Conservation (phyloP, 2,329 filamentous ascomycete genomes). For the Arthrobotrys musiformis region DNA sequence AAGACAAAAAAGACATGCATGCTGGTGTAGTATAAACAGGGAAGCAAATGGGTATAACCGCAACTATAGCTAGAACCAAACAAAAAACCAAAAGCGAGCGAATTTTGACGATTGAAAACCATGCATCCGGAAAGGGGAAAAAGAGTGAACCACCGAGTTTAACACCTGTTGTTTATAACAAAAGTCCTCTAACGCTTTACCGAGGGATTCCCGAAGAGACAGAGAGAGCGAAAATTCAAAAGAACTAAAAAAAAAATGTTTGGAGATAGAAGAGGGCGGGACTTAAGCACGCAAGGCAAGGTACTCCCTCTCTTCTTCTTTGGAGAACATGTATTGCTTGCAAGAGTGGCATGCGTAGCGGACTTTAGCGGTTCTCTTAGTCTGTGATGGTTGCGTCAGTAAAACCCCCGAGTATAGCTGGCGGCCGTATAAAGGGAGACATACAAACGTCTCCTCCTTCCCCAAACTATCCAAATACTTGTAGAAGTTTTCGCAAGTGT, state of each 20-base stretch:
- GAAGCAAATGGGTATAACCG: slow-evolving; percentile 38
- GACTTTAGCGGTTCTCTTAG: slow-evolving; percentile 35
- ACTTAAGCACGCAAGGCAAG: slow-evolving; percentile 27
- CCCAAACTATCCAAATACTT: slow-evolving; percentile 47
- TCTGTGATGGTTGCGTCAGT: slow-evolving; percentile 6
- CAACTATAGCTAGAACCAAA: not conserved
- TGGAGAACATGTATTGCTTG: slow-evolving; percentile 49
- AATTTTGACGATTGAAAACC: not conserved
- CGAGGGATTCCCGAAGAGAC: not conserved
- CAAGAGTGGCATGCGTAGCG: slow-evolving; percentile 45
- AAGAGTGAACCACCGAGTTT: slow-evolving; percentile 3
- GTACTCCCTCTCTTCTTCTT: slow-evolving; percentile 41
- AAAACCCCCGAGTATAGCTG: not conserved
- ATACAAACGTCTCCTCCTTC: slow-evolving; percentile 52
- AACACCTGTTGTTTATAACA: slow-evolving; percentile 21
- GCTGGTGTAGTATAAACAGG: not conserved
- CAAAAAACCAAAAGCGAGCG: not conserved
- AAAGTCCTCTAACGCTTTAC: slow-evolving; percentile 25
- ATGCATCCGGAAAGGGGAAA: not conserved
- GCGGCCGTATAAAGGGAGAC: not conserved
- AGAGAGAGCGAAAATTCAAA: not conserved
- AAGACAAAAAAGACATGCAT: not conserved
- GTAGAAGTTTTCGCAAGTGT: slow-evolving; percentile 53
- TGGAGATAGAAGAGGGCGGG: not conserved
- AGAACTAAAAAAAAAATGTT: not conserved